Evolutionary conservation across 202 grass and related monocot species (phyloP), one percentile per base, ranked within the genome.

Genomic region (Digitaria exilis): DNA sequence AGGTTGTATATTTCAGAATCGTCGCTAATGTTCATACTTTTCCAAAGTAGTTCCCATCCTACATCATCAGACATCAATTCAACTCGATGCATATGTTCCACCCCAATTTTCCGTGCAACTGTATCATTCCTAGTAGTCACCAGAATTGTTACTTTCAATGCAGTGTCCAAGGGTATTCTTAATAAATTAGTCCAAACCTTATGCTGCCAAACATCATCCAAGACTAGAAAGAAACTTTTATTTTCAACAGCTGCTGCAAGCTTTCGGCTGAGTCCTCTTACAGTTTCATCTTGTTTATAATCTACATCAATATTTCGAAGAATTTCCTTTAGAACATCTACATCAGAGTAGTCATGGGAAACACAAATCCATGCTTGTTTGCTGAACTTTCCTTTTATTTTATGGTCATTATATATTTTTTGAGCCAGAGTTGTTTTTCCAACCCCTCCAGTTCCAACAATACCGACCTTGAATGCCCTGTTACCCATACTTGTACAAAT

Each of bases 381-480:
- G 37, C 37, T 31, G 9, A 78, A 91, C 3, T 1, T 78, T 2
- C 80, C 39, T 18, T 54, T n/a, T 18, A 85, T 32, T 29, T 11
- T 64, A 5, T 7, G 13, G 6, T 85, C 60, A 70, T 83, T 66
- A 18, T 61, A 86, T 24, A 88, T n/a, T 37, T 85, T 85, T 18
- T 83, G 86, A 75, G 86, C 73, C 22, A 91, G 59, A 22, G 87
- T 87, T 1, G 87, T 89, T 76, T 92, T 92, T 4, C 87, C 91
- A 26, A 90, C 60, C 1, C 86, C 89, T 37, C 83, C 86, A 22
- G 51, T 89, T 34, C 89, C 92, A 44, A 74, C 58, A 50, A 94
- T 82, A 5, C 71, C 72, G 29, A 87, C 3, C 15, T 82, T 69
- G 21, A 54, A 58, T 5, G 14, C 1, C 18, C 63, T 85, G 1